phyloP scores from a whole-genome alignment of 1,284 basidiomycete genomes.

The Veloboletus limbatus region DNA sequence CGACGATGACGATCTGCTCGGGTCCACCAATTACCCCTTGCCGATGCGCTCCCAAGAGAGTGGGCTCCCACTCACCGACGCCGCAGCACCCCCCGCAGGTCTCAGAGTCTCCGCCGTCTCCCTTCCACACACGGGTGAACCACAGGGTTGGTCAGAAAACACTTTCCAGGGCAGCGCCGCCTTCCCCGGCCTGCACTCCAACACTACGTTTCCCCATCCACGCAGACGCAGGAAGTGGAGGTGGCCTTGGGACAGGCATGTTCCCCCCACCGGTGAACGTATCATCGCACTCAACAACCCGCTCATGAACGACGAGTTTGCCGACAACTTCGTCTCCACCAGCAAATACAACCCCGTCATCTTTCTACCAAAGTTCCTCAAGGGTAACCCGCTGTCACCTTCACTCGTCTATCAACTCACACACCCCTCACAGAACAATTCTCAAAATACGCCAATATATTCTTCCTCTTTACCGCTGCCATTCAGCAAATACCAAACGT shows the following conservation, averaged over 20 bases:
- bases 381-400: conserved; percentile 50
- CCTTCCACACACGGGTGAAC: conserved; percentile 42
- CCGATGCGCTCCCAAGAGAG: conserved; percentile 71
- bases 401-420: conserved; percentile 9
- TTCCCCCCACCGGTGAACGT: conserved; percentile 60
- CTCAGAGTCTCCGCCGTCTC: conserved; percentile 41
- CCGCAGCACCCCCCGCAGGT: conserved; percentile 63
- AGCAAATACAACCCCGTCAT: conserved; percentile 92
- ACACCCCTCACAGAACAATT: conserved; percentile 77
- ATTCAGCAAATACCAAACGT: conserved; percentile 99
- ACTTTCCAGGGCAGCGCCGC: conserved; percentile 44
- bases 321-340: conserved; percentile 87
- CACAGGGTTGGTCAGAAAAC: conserved; percentile 65
- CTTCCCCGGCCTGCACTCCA: conserved; percentile 34
- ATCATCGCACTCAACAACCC: conserved; percentile 72
- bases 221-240: conserved; percentile 44
- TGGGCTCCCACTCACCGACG: conserved; percentile 55
- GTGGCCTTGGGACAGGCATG: conserved; percentile 78
- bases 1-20: conserved; percentile 52
- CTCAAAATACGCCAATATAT: conserved; percentile 97
- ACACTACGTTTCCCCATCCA: conserved; percentile 12
- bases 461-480: conserved; percentile 97
- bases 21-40: conserved; percentile 28
- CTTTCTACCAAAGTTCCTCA: conserved; percentile 92
- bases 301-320: conserved; percentile 63